These are phyloP conservation scores for Garcia nutans DNA, from an alignment of 345 rosid species.

Conservation along the genomic window DNA sequence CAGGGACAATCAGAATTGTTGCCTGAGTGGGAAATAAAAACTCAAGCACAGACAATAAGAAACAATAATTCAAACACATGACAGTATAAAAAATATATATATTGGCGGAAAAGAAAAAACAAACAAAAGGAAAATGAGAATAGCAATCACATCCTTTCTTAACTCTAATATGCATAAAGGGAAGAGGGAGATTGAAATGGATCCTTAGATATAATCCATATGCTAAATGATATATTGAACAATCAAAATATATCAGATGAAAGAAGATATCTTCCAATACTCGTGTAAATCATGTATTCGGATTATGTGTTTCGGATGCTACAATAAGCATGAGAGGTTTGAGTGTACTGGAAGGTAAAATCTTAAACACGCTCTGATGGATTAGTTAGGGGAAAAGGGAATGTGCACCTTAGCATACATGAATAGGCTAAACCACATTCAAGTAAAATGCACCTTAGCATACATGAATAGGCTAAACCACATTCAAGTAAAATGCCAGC, in stretches of 20 bases:
- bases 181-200: neutral
- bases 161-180: neutral
- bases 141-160: neutral
- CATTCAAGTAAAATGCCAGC: neutral
- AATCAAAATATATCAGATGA: neutral
- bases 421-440: neutral
- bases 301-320: neutral
- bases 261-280: neutral
- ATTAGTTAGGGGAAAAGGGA: neutral
- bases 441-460: neutral
- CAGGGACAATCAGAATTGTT: conserved; percentile 10
- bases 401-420: neutral
- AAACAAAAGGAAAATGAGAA: no score
- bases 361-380: neutral
- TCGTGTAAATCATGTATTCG: neutral
- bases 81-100: no score
- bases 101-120: no score
- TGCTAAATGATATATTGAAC: neutral
- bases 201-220: neutral
- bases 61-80: conserved; percentile 1
- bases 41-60: neutral
- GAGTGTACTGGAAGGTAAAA: neutral
- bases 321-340: neutral
- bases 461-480: neutral
- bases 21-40: neutral